These are phyloP conservation scores for Fusarium caatingaense DNA, from an alignment of 2,329 filamentous ascomycete genomes.

Conservation along the genomic window DNA sequence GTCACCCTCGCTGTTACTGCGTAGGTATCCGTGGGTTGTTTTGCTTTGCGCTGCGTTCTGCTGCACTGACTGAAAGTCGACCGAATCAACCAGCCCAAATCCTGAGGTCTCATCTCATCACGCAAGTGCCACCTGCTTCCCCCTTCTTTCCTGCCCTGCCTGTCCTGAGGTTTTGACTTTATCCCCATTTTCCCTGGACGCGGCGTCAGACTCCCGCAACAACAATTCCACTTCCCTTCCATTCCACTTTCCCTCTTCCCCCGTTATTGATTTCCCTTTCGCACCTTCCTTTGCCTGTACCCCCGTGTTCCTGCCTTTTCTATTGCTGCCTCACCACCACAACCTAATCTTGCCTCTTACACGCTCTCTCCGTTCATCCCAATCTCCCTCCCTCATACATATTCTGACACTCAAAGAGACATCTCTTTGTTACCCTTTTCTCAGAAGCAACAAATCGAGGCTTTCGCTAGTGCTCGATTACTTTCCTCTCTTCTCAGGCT, in stretches of 20 bases:
- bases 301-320: conserved; percentile 28
- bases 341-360: conserved; percentile 45
- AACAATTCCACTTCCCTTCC: conserved; percentile 46
- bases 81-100: not conserved
- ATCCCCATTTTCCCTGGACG: conserved; percentile 37
- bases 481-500: conserved; percentile 38
- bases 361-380: conserved; percentile 40
- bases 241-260: conserved; percentile 38
- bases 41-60: not conserved
- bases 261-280: conserved; percentile 39
- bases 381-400: conserved; percentile 44
- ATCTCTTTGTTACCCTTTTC: conserved; percentile 35
- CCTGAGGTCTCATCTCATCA: conserved; percentile 11
- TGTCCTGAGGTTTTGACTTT: conserved; percentile 43
- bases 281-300: conserved; percentile 45
- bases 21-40: not conserved
- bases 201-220: conserved; percentile 46
- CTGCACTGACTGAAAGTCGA: conserved; percentile 3
- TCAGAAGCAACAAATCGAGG: conserved; percentile 51
- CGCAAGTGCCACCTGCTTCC: conserved; percentile 35
- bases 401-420: conserved; percentile 41
- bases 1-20: conserved; percentile 9
- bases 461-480: conserved; percentile 63
- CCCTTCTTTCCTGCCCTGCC: conserved; percentile 28
- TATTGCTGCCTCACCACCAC: conserved; percentile 46